Percentiles rank a stretch among this genome's conserved stretches.
These are phyloP conservation scores for Leccinum incarnatum DNA, from an alignment of 768 basidiomycete genomes.

Conservation along the genomic window DNA sequence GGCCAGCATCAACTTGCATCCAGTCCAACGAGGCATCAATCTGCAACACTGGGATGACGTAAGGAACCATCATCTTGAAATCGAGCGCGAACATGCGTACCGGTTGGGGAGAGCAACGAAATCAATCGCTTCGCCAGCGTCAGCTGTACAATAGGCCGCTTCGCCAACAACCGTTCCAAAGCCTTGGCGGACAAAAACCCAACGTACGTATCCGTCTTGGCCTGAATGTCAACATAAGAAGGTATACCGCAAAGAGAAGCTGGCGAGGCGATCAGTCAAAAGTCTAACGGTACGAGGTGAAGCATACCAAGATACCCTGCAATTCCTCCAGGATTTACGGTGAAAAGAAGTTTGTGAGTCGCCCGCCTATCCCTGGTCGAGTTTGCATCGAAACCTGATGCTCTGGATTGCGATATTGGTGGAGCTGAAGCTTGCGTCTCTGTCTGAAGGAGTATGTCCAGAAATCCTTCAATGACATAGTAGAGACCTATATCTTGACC, in stretches of 20 bases:
- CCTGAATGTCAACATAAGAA: constrained; percentile 94
- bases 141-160: constrained; percentile 90
- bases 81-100: constrained; percentile 40
- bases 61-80: neutral
- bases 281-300: neutral
- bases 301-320: constrained; percentile 86
- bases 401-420: constrained; percentile 16
- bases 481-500: constrained; percentile 61
- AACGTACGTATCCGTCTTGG: constrained; percentile 98
- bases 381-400: constrained; percentile 34
- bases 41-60: constrained; percentile 68
- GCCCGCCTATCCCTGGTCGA: constrained; percentile 32
- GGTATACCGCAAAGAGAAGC: constrained; percentile 89
- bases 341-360: constrained; percentile 75
- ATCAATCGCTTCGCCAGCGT: constrained; percentile 96
- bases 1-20: constrained; percentile 96
- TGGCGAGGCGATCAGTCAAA: constrained; percentile 26
- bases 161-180: constrained; percentile 86
- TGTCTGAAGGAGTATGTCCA: constrained; percentile 81
- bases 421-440: constrained; percentile 10
- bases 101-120: constrained; percentile 88
- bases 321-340: constrained; percentile 95
- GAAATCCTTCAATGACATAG: constrained; percentile 93
- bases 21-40: constrained; percentile 97
- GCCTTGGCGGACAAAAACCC: constrained; percentile 90